These are phyloP conservation scores for Thermochaetoides thermophila DNA, from an alignment of 495 filamentous ascomycete species.

Conservation along the genomic window DNA sequence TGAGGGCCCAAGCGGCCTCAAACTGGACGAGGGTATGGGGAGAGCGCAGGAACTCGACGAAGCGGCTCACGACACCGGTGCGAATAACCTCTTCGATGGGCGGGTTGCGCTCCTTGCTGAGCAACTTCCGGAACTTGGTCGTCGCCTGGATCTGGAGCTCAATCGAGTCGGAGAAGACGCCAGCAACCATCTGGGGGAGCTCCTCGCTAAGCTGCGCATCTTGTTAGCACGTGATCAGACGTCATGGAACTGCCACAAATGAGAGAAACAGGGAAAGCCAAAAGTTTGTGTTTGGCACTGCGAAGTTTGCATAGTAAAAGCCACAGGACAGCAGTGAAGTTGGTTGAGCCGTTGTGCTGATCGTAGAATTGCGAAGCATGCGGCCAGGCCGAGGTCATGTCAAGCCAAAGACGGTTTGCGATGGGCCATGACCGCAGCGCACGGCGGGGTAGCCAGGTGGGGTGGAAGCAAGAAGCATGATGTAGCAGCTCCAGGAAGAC, in stretches of 20 bases:
- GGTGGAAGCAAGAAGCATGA: no score
- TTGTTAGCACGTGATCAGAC: no score
- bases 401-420: no score
- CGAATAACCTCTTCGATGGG: conserved; percentile 99
- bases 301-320: no score
- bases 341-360: not conserved
- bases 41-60: conserved; percentile 95
- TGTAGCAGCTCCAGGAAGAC: no score
- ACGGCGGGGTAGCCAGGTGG: conserved; percentile 17
- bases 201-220: conserved; percentile 77
- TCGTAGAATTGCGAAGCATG: conserved; percentile 1
- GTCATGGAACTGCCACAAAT: no score
- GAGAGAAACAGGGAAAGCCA: not conserved
- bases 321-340: conserved; percentile 2
- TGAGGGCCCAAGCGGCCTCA: conserved; percentile 97
- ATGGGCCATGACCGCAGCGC: conserved; percentile 8
- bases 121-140: conserved; percentile 93
- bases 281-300: no score
- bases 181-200: conserved; percentile 92
- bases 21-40: conserved; percentile 98
- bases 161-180: conserved; percentile 97
- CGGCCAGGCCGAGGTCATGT: no score
- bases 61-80: conserved; percentile 92
- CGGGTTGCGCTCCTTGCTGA: conserved; percentile 97
- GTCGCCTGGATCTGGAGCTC: conserved; percentile 97